phyloP scores from a whole-genome alignment of 805 yeast genomes.

The Hanseniaspora vineae region DNA sequence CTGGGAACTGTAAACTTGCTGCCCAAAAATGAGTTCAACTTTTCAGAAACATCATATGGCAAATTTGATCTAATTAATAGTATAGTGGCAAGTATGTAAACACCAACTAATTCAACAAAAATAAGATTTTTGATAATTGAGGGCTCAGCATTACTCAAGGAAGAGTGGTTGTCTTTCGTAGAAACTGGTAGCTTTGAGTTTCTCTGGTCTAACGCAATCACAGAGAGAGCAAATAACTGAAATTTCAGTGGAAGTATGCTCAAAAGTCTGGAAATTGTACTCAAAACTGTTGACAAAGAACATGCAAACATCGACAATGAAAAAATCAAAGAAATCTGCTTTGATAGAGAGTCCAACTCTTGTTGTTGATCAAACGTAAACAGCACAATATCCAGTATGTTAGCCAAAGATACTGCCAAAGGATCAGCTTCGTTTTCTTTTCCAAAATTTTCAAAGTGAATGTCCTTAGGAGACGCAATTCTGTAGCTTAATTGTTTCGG shows the following conservation, averaged over 20 bases:
- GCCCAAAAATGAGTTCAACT: slow-evolving; percentile 22
- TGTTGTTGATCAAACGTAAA: slow-evolving; percentile 22
- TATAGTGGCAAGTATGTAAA: slow-evolving; percentile 28
- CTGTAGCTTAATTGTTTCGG: slow-evolving; percentile 15
- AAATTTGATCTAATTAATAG: slow-evolving; percentile 28
- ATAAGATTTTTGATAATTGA: slow-evolving; percentile 28
- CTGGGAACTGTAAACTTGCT: slow-evolving; percentile 19
- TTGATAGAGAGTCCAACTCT: slow-evolving; percentile 25
- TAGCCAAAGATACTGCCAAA: slow-evolving; percentile 26
- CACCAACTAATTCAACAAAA: slow-evolving; percentile 27
- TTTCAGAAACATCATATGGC: slow-evolving; percentile 22
- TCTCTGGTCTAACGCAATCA: slow-evolving; percentile 12
- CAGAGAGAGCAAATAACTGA: slow-evolving; percentile 18
- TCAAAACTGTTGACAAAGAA: slow-evolving; percentile 50
- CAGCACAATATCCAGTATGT: slow-evolving; percentile 21
- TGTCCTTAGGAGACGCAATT: slow-evolving; percentile 11
- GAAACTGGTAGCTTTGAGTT: slow-evolving; percentile 11
- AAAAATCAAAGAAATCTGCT: slow-evolving; percentile 32
- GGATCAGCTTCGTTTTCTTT: slow-evolving; percentile 23
- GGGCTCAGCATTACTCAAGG: slow-evolving; percentile 13
- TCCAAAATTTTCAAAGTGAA: slow-evolving; percentile 10
- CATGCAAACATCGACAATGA: slow-evolving; percentile 48
- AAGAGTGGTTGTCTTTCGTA: slow-evolving; percentile 4
- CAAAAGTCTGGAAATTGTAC: slow-evolving; percentile 44
- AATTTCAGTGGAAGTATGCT: slow-evolving; percentile 26